A percentile compares a stretch with the other conserved stretches of the same genome.
These are phyloP conservation scores for Neoboletus magnificus DNA, from an alignment of 768 basidiomycete genomes.

Conservation along the genomic window DNA sequence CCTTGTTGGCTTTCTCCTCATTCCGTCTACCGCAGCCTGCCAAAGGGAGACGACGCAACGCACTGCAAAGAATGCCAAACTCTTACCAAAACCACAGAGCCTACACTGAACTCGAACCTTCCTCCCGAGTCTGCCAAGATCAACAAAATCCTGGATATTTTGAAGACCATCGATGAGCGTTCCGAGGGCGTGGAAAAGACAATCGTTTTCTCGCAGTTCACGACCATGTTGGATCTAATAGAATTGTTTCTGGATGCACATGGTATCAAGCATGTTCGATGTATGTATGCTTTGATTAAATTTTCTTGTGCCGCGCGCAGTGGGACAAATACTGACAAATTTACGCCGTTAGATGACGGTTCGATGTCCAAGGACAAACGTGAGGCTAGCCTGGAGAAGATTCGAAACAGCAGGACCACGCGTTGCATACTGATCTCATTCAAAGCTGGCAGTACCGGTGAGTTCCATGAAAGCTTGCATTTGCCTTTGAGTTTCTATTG, in stretches of 20 bases:
- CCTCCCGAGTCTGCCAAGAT: conserved; percentile 85
- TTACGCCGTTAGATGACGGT: conserved; percentile 69
- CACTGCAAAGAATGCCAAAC: conserved; percentile 62
- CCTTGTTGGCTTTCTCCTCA: not conserved
- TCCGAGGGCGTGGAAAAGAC: conserved; percentile 76
- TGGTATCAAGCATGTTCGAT: conserved; percentile 75
- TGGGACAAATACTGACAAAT: conserved; percentile 3
- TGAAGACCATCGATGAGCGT: conserved; percentile 59
- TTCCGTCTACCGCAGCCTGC: conserved; percentile 10
- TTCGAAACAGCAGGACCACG: conserved; percentile 54
- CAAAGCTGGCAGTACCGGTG: conserved; percentile 93
- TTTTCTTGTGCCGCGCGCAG: not conserved
- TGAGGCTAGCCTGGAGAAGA: conserved; percentile 68
- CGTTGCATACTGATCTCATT: conserved; percentile 92
- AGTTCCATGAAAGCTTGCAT: conserved; percentile 13
- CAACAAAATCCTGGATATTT: conserved; percentile 71
- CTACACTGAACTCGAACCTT: conserved; percentile 28
- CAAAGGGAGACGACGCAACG: conserved; percentile 27
- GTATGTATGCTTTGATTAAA: conserved; percentile 48
- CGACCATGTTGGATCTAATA: conserved; percentile 80
- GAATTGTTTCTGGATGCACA: conserved; percentile 75
- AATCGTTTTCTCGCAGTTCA: conserved; percentile 95
- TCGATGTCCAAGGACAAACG: conserved; percentile 76
- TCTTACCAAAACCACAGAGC: conserved; percentile 45
- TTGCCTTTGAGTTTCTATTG: not conserved